Percentiles rank a stretch among this genome's conserved stretches.
phyloP scores from a whole-genome alignment of 192 early-diverging fungal species.

The Coemansia sp. region DNA sequence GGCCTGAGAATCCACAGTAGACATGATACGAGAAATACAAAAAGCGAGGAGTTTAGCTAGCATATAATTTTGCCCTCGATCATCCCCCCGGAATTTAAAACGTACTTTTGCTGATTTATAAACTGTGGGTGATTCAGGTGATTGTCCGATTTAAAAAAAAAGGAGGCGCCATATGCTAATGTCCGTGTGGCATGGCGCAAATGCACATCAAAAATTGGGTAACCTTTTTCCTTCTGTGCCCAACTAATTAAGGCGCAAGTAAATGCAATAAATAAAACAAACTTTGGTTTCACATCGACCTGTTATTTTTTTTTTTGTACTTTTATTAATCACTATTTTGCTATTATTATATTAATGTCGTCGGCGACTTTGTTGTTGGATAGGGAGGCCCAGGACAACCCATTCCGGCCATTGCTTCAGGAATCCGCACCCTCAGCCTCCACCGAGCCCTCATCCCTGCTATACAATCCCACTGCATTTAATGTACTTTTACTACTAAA shows the following conservation, averaged over 20 bases:
- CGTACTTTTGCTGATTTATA: too few relatives aligned
- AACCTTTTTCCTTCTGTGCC: neutral
- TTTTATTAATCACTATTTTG: neutral
- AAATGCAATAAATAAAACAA: neutral
- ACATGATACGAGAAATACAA: neutral
- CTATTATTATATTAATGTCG: neutral
- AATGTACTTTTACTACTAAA: conserved; percentile 13
- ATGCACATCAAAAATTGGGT: conserved; percentile 1
- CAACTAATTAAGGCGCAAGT: neutral
- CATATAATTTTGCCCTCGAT: neutral
- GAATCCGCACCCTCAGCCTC: neutral
- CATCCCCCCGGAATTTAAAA: neutral
- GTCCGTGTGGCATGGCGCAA: conserved; percentile 1
- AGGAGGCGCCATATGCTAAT: conserved; percentile 4
- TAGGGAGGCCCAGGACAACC: conserved; percentile 14
- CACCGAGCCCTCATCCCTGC: neutral
- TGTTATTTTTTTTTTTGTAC: neutral
- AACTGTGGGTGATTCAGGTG: neutral
- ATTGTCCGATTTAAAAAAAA: neutral
- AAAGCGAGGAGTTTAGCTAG: neutral
- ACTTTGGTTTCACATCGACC: neutral
- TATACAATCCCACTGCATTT: conserved; percentile 19
- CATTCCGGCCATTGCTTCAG: conserved; percentile 19
- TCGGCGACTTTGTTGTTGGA: neutral
- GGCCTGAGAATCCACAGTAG: neutral